Evolutionary conservation across 257 asterid genomes (phyloP).

Genomic region (Nicotiana attenuata): DNA sequence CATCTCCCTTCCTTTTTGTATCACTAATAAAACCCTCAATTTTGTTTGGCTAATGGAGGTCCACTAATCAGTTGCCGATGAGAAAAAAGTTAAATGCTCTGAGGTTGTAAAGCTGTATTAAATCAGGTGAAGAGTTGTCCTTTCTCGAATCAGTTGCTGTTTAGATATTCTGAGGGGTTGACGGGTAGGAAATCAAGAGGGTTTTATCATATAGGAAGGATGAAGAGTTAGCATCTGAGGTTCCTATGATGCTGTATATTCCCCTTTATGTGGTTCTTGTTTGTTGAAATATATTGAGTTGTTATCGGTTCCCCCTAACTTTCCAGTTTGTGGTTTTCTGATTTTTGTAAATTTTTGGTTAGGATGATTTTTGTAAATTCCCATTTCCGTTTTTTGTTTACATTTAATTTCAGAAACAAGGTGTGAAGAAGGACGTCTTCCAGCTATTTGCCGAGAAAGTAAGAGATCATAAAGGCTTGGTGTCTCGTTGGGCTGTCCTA

Average conservation of each 20-base stretch:
- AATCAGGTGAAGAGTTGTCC: neutral
- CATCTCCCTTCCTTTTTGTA: neutral
- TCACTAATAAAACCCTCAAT: neutral
- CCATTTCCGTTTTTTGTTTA: neutral
- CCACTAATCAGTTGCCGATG: neutral
- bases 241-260: neutral
- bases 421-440: slow-evolving; percentile 62
- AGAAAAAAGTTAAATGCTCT: neutral
- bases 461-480: slow-evolving; percentile 90
- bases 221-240: neutral
- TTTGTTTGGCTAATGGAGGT: neutral
- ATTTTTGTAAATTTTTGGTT: neutral
- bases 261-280: neutral
- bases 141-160: neutral
- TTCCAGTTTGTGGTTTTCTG: neutral
- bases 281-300: neutral
- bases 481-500: slow-evolving; percentile 96
- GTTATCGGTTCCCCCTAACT: neutral
- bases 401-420: slow-evolving; percentile 69
- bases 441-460: slow-evolving; percentile 93
- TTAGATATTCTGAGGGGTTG: neutral
- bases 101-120: neutral
- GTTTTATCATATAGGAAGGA: neutral
- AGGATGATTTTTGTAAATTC: neutral
- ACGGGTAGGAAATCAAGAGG: neutral